Evolutionary conservation across 2,329 filamentous ascomycete genomes (phyloP).

Genomic region (Aureobasidium zeae): DNA sequence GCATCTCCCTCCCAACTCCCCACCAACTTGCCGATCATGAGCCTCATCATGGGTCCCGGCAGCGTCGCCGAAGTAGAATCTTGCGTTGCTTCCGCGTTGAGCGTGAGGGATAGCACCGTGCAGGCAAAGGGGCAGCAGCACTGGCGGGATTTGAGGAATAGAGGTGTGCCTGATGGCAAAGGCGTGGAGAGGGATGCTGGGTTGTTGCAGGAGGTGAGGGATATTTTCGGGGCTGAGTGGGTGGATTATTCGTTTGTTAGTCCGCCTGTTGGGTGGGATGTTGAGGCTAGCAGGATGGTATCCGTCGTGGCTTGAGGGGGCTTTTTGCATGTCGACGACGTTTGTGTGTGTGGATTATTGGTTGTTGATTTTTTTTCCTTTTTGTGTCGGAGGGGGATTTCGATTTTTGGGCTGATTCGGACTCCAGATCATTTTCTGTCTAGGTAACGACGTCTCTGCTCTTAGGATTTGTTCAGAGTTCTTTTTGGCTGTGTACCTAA

Average conservation of each 20-base stretch:
- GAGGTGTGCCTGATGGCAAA: background rate
- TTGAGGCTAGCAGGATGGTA: conserved; percentile 9
- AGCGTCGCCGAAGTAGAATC: conserved; percentile 5
- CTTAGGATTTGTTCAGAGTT: no score
- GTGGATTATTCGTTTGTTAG: conserved; percentile 14
- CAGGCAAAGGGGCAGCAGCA: background rate
- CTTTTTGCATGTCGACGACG: no score
- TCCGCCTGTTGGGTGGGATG: conserved; percentile 8
- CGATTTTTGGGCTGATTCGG: no score
- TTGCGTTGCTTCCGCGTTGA: conserved; percentile 11
- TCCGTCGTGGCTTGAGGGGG: no score
- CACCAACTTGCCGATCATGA: background rate
- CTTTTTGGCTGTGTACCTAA: no score
- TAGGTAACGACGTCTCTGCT: no score
- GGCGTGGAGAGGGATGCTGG: conserved; percentile 1
- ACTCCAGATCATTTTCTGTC: no score
- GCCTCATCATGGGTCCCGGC: conserved; percentile 11
- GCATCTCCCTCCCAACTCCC: background rate
- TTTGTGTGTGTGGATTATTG: no score
- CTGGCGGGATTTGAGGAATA: conserved; percentile 6
- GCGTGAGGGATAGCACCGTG: background rate
- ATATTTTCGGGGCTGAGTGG: conserved; percentile 13
- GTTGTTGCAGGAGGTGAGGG: conserved; percentile 7
- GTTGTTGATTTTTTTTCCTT: no score
- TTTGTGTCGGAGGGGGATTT: no score